Evolutionary conservation across 2,329 filamentous ascomycete genomes (phyloP).

Genomic region (Alternaria alternata): DNA sequence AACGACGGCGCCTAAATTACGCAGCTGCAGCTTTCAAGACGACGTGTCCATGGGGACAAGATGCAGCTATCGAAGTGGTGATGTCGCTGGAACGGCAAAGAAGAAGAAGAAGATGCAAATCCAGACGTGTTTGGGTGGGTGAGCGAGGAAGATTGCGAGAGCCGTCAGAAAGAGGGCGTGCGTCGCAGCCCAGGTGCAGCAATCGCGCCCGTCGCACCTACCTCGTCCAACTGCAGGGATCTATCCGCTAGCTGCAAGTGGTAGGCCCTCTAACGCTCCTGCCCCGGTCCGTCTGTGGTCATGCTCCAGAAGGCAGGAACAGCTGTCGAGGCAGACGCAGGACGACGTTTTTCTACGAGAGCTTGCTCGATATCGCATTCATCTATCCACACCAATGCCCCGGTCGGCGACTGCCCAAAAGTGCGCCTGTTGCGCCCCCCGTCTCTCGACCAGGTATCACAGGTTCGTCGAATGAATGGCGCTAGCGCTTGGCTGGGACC

Average conservation of each 20-base stretch:
- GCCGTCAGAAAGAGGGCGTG: not conserved
- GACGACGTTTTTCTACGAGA: not conserved
- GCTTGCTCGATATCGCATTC: not conserved
- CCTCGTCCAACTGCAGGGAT: constrained; percentile 12
- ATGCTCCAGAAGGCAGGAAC: constrained; percentile 1
- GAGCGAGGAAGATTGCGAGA: constrained; percentile 12
- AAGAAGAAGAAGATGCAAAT: not conserved
- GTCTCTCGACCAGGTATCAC: constrained; percentile 5
- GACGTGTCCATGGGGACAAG: constrained; percentile 1
- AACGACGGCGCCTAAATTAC: constrained; percentile 13
- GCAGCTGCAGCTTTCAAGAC: constrained; percentile 9
- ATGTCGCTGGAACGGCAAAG: not conserved
- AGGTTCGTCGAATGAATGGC: constrained; percentile 9
- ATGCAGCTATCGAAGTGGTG: not conserved
- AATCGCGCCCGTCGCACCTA: constrained; percentile 16
- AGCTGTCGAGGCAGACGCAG: constrained; percentile 2
- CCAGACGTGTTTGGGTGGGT: constrained; percentile 1
- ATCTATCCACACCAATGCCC: not conserved
- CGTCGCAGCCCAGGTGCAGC: constrained; percentile 5
- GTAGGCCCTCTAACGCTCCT: constrained; percentile 7
- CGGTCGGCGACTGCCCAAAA: not conserved
- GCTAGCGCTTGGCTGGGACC: constrained; percentile 12
- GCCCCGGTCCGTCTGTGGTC: constrained; percentile 6
- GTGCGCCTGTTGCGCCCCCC: not conserved
- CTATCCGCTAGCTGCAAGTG: constrained; percentile 7